Percentiles rank a stretch among this genome's conserved stretches.
These are phyloP conservation scores for Salix udensis DNA, from an alignment of 345 rosid species.

Conservation along the genomic window DNA sequence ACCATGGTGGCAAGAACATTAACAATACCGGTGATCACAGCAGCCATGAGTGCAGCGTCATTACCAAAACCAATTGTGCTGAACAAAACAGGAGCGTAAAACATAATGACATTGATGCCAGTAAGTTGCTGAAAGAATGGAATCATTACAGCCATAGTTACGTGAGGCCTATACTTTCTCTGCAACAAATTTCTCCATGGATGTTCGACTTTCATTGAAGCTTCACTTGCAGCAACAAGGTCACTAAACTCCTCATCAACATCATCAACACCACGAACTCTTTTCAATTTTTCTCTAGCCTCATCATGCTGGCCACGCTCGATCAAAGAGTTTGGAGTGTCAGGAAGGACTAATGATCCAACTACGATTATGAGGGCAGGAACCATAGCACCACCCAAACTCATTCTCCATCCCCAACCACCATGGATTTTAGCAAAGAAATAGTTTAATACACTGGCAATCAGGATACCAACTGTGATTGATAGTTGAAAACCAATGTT, in stretches of 20 bases:
- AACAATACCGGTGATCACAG: constrained; percentile 70
- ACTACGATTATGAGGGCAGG: constrained; percentile 83
- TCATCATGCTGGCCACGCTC: constrained; percentile 67
- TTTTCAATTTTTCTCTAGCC: constrained; percentile 55
- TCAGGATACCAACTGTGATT: constrained; percentile 78
- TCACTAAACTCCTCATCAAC: constrained; percentile 76
- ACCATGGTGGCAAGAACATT: constrained; percentile 64
- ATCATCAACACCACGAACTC: constrained; percentile 66
- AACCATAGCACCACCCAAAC: constrained; percentile 93
- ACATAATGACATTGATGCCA: constrained; percentile 84
- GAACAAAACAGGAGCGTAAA: constrained; percentile 87
- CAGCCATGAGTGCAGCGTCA: constrained; percentile 73
- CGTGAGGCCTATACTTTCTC: constrained; percentile 80
- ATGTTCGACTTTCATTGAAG: constrained; percentile 59
- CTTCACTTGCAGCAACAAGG: constrained; percentile 69
- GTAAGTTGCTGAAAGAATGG: constrained; percentile 89
- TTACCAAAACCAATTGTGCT: constrained; percentile 63
- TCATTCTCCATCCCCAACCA: constrained; percentile 93
- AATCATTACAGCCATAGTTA: constrained; percentile 65
- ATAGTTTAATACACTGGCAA: constrained; percentile 76
- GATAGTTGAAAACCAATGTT: constrained; percentile 93
- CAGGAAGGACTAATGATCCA: constrained; percentile 81
- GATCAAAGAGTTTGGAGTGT: constrained; percentile 93
- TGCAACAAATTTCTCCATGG: constrained; percentile 80
- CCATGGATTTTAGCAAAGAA: constrained; percentile 79